Base-by-base conservation (phyloP, 257 asterid species). In the Jasminum sambac region DNA sequence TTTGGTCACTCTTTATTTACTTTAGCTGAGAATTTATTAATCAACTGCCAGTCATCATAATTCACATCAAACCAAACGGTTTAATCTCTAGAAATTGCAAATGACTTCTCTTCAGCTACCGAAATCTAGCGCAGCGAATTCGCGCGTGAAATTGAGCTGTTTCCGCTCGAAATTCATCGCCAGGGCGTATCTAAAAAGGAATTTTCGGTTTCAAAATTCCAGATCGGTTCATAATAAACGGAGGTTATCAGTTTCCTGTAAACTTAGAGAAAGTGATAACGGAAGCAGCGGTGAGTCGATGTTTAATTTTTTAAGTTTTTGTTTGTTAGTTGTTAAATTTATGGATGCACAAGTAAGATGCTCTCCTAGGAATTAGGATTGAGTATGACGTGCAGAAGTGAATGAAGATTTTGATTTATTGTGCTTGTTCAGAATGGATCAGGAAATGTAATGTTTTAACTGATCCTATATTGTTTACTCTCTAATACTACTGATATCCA, bases 21-120 rank as follows among this genome's bases (percentile, higher is more conserved):
- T 43, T 14, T 12, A 42, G 19, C 14, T 62, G 59, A 26, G 37
- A 75, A 44, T 34, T 69, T 62, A n/a, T 30, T 24, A 26, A 36
- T 78, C 55, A 36, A 24, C 42, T 61, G 44, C 42, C 48, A 40
- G 30, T 39, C 42, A 34, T 75, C 11, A 11, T 5, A 37, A 63
- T 34, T 44, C 39, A 40, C 10, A 34, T 57, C n/a, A n/a, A n/a
- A n/a, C n/a, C n/a, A 21, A 52, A 52, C 13, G 61, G 61, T 2
- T 8, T 17, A 52, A 52, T 21, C 61, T 59, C 8, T 24, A 8
- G 34, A 63, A 38, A n/a, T 43, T 48, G 36, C 36, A 41, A 76
- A 88, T 90, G 98, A 88, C 90, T 5, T 83, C 79, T 72, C 72
- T 88, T 58, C 95, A 86, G 84, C 78, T 90, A 64, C 44, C 82